Evolutionary conservation across 805 yeast genomes (phyloP), one percentile per base, ranked within the genome.

Genomic region (Candida ulmi): DNA sequence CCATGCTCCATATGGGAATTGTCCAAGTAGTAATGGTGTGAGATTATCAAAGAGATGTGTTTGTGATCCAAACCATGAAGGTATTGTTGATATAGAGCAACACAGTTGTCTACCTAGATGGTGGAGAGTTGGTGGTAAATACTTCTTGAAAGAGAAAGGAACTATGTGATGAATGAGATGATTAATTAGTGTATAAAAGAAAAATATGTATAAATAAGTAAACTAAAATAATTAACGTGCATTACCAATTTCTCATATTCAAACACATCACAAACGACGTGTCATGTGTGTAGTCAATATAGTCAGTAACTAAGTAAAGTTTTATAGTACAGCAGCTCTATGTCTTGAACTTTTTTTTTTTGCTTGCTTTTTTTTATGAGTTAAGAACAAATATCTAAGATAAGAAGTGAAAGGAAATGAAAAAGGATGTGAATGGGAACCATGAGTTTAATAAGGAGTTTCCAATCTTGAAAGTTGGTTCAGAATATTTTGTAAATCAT

Each of bases 401-500:
- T n/a, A n/a, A n/a, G n/a, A n/a, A n/a, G n/a, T n/a, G n/a, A n/a
- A n/a, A n/a, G n/a, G 25, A 23, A 23, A 23, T 23, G 25, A 23
- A 23, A 23, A 23, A 23, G 11, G 11, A 11, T 23, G 25, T n/a
- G 24, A 21, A 9, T 21, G 24, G 30, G 30, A 13, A 27, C 30
- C 3, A 23, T 23, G 23, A 26, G 40, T 41, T 44, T 42, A 61
- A 41, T 60, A 68, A 34, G 71, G 61, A 11, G 72, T 72, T 50
- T 76, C 82, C 38, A 76, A 60, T 53, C 78, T 77, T 49, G 95
- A 78, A 56, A 91, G 71, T 66, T 93, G 96, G 50, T 90, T 95
- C 50, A 93, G 70, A 41, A 91, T 73, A 35, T 86, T 80, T 61
- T 88, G 95, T 43, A 93, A 66, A 56, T 90, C 97, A 32, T 85